A percentile compares a stretch with the other conserved stretches of the same genome.
These are phyloP conservation scores for Cairneyella variabilis DNA, from an alignment of 495 filamentous ascomycete species.

Conservation along the genomic window DNA sequence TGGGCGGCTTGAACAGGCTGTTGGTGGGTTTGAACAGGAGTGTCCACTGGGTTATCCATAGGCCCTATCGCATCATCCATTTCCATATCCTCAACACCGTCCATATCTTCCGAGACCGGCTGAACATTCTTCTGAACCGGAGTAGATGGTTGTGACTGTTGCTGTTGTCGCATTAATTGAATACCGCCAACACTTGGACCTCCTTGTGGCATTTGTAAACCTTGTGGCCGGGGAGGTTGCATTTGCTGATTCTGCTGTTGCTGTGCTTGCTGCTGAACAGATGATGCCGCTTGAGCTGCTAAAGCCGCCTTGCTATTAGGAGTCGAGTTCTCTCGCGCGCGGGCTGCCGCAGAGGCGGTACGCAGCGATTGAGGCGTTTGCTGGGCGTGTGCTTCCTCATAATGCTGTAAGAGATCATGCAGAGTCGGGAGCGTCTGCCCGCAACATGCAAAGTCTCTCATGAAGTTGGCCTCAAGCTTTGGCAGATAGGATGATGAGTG, in stretches of 20 bases:
- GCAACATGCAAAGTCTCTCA: conserved; percentile 94
- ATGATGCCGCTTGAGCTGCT: conserved; percentile 42
- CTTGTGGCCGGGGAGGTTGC: conserved; percentile 30
- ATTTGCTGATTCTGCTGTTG: conserved; percentile 36
- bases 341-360: conserved; percentile 25
- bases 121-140: conserved; percentile 29
- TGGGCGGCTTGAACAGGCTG: conserved; percentile 30
- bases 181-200: conserved; percentile 33
- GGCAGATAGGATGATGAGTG: conserved; percentile 98
- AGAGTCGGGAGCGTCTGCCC: conserved; percentile 80
- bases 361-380: conserved; percentile 46
- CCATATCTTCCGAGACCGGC: conserved; percentile 62
- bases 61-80: conserved; percentile 78
- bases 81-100: conserved; percentile 92
- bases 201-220: conserved; percentile 43
- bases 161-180: conserved; percentile 39
- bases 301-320: conserved; percentile 53
- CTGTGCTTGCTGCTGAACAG: conserved; percentile 54
- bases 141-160: conserved; percentile 29
- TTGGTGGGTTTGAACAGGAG: conserved; percentile 43
- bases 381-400: conserved; percentile 86
- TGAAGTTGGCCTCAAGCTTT: conserved; percentile 94
- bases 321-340: conserved; percentile 28
- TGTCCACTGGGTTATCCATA: conserved; percentile 49
- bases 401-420: conserved; percentile 93